Percentiles rank a stretch among this genome's conserved stretches.
Conservation (phyloP, 148 eudicot genomes). For the Cornus controversa region DNA sequence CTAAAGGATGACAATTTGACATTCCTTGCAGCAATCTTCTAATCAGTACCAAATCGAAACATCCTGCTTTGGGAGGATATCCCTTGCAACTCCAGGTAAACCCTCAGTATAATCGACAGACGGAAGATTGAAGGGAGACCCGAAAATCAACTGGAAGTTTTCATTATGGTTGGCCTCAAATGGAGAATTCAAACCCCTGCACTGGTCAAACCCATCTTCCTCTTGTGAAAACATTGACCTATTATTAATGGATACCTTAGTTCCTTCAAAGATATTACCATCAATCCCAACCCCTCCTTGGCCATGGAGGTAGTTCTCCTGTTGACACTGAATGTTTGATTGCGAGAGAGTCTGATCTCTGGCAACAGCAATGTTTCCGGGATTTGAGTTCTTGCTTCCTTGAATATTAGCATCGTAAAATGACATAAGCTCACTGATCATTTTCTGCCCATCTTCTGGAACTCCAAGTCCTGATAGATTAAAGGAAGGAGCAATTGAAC, state of each 20-base stretch:
- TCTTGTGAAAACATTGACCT: constrained; percentile 25
- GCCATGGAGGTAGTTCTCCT: constrained; percentile 20
- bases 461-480: constrained; percentile 40
- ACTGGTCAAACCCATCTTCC: constrained; percentile 31
- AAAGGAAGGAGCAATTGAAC: constrained; percentile 18
- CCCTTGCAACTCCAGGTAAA: constrained; percentile 23
- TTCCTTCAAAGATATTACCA: constrained; percentile 31
- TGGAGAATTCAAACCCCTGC: constrained; percentile 36
- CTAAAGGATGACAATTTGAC: not conserved
- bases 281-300: constrained; percentile 29
- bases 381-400: constrained; percentile 31
- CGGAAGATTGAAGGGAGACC: constrained; percentile 33
- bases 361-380: constrained; percentile 15
- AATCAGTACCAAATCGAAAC: constrained; percentile 43
- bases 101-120: constrained; percentile 31
- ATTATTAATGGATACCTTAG: constrained; percentile 21
- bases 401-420: constrained; percentile 50
- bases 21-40: not conserved
- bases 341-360: constrained; percentile 18
- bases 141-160: constrained; percentile 36
- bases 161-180: constrained; percentile 35
- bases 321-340: constrained; percentile 23
- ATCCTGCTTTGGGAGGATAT: constrained; percentile 34
- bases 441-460: constrained; percentile 60
- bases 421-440: constrained; percentile 54